phyloP scores from a whole-genome alignment of 1,284 basidiomycete species.

The Termitomyces sp. region DNA sequence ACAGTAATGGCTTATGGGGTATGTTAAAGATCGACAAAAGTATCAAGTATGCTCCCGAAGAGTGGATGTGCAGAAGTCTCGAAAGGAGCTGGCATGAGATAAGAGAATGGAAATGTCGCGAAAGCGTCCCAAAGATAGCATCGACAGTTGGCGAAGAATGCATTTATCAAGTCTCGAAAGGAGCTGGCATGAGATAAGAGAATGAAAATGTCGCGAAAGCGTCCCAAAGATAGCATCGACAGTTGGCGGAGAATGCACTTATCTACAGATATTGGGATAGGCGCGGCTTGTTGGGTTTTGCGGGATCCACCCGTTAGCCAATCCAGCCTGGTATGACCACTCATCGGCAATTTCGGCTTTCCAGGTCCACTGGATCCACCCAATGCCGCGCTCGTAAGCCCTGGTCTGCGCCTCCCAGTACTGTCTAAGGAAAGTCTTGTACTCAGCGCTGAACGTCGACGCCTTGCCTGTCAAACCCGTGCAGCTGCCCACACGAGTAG shows the following conservation, averaged over 20 bases:
- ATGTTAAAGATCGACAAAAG: background rate
- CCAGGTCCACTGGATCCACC: conserved; percentile 72
- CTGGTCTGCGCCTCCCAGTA: conserved; percentile 20
- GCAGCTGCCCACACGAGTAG: conserved; percentile 69
- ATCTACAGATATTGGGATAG: conserved; percentile 38
- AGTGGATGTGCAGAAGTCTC: background rate
- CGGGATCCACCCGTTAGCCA: conserved; percentile 83
- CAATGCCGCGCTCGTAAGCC: conserved; percentile 64
- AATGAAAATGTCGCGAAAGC: background rate
- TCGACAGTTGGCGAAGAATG: background rate
- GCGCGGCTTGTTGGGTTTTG: conserved; percentile 32
- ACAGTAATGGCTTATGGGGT: background rate
- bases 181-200: background rate
- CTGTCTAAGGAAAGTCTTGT: conserved; percentile 80
- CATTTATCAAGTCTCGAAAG: conserved; percentile 23
- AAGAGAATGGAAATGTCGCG: background rate
- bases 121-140: background rate
- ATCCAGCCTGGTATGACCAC: conserved; percentile 75
- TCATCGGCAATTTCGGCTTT: conserved; percentile 70
- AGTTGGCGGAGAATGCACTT: background rate
- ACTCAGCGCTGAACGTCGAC: conserved; percentile 66
- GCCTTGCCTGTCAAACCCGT: conserved; percentile 64
- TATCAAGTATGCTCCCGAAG: background rate
- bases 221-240: background rate
- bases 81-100: background rate